A percentile compares a stretch with the other conserved stretches of the same genome.
Evolutionary conservation across 139 green algal species (phyloP).

Genomic region (Chlorella vulgaris): DNA sequence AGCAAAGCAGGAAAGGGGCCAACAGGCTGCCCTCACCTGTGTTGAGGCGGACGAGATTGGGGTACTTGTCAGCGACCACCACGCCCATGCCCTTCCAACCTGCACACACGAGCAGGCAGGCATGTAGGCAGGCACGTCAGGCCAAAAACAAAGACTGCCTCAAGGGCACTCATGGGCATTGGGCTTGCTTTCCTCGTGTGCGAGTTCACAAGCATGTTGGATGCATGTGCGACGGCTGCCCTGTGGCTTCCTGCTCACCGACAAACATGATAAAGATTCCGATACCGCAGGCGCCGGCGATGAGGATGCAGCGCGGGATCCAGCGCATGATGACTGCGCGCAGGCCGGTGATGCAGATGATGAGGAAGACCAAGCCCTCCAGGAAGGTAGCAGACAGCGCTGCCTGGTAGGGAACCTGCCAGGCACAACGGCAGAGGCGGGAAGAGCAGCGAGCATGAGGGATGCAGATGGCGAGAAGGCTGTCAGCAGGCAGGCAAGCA

Average conservation of each 20-base stretch:
- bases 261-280: conserved; percentile 73
- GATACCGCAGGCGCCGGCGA: conserved; percentile 66
- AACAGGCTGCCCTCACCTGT: conserved; percentile 7
- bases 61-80: conserved; percentile 17
- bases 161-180: not conserved
- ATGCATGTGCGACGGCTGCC: not conserved
- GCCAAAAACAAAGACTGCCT: too few species aligned
- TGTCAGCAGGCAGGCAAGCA: too few species aligned
- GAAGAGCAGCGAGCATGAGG: too few species aligned
- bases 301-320: conserved; percentile 45
- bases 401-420: conserved; percentile 56
- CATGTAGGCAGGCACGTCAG: too few species aligned
- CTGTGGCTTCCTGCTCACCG: conserved; percentile 22
- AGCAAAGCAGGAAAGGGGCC: too few species aligned
- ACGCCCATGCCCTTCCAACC: conserved; percentile 11
- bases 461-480: too few species aligned
- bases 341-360: conserved; percentile 57
- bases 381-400: conserved; percentile 63
- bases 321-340: conserved; percentile 22
- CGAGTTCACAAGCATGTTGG: not conserved
- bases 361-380: conserved; percentile 62
- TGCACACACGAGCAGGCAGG: not conserved
- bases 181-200: not conserved
- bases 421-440: not conserved
- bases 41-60: conserved; percentile 15